Conservation (phyloP, 441 rosid genomes). For the Melianthus villosus region DNA sequence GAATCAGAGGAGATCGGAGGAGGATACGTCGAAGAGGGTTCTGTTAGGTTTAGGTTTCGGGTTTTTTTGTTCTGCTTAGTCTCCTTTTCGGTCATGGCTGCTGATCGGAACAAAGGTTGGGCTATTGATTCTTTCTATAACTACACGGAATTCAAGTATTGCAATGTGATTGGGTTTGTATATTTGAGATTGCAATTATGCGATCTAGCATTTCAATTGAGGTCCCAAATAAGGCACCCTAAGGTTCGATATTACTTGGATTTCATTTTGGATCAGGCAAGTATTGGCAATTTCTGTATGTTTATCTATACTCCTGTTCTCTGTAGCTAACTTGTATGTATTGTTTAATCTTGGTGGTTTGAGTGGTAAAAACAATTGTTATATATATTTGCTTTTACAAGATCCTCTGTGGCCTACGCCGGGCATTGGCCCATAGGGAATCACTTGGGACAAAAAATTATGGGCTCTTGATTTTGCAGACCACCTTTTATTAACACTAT, state of each 20-base stretch:
- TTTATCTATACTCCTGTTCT: no score
- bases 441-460: no score
- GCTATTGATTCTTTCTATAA: slow-evolving; percentile 65
- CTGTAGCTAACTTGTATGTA: no score
- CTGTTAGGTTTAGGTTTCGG: slow-evolving; percentile 42
- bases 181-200: slow-evolving; percentile 6
- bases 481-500: slow-evolving; percentile 7
- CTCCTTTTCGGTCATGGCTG: slow-evolving; percentile 61
- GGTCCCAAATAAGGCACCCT: neutral
- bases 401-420: no score
- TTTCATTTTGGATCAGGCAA: slow-evolving; percentile 3
- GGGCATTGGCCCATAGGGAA: no score
- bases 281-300: neutral
- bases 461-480: no score
- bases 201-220: slow-evolving; percentile 3
- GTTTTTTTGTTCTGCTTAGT: slow-evolving; percentile 50
- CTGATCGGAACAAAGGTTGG: slow-evolving; percentile 78
- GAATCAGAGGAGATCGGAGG: slow-evolving; percentile 18
- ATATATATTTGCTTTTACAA: no score
- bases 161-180: slow-evolving; percentile 7
- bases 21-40: slow-evolving; percentile 24
- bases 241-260: slow-evolving; percentile 1
- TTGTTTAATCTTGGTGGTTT: no score
- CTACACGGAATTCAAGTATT: slow-evolving; percentile 68
- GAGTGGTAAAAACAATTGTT: no score